Evolutionary conservation across 2,329 filamentous ascomycete species (phyloP), one percentile per base, ranked within the genome.

Genomic region (Pestalotiopsis sp.): DNA sequence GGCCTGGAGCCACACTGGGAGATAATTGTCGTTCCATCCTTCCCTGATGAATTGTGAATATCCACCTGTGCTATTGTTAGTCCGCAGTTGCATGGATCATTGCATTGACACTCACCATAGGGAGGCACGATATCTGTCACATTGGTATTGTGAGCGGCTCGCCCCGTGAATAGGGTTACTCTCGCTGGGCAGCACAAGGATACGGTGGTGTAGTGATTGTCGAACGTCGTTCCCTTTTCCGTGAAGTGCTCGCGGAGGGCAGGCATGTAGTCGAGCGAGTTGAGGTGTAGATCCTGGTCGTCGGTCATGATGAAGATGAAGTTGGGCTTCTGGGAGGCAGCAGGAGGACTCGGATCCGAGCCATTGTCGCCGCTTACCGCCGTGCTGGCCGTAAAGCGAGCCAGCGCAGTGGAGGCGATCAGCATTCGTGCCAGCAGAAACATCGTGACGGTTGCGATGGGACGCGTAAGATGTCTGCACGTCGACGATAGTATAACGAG

Each of bases 261-360:
- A 0, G 86, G 86, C 79, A 86, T 87, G 72, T 89, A 89, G 1
- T 84, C 79, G 7, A 90, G 70, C 0, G 87, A 90, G 63, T 85
- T 78, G 69, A 91, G 79, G 68, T 86, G 84, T 1, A 86, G 75
- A 71, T 91, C 89, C 73, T 91, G 89, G 67, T 91, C 89, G 71
- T 91, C 89, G 0, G 88, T 89, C 36, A 90, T 79, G 68, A 90
- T 84, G 73, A 91, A 89, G 60, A 91, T 79, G 67, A 90, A 84
- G 70, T 90, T 90, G 0, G 84, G 82, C 36, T 68, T 66, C 45
- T 13, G 31, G 9, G 60, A 41, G 6, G 60, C 31, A 36, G 31
- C 31, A 6, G 60, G 31, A 25, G 36, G 60, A n/a, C 60, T 38
- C 14, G 60, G 60, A 23, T 63, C 60, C 14, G 60, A 41, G 5